Conservation (phyloP, 176 grass and related monocot species). For the Oryza rufipogon region DNA sequence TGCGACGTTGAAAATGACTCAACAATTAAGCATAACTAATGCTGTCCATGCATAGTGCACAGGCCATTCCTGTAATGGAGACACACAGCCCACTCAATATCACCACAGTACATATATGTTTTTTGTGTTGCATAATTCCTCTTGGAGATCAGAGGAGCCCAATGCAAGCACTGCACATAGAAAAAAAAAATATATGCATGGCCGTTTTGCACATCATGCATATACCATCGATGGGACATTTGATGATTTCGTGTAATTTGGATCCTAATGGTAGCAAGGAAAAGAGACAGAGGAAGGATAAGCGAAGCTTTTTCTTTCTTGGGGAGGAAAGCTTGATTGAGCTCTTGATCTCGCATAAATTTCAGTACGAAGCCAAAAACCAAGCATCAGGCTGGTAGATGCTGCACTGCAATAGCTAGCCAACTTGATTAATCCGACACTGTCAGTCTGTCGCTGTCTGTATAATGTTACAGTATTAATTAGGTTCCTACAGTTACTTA, state of each 20-base stretch:
- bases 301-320: not conserved
- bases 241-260: not conserved
- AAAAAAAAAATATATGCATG: not conserved
- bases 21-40: not conserved
- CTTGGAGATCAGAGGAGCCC: not conserved
- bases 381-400: not conserved
- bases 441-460: not conserved
- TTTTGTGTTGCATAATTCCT: not conserved
- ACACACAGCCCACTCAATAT: not conserved
- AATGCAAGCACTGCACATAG: not conserved
- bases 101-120: not conserved
- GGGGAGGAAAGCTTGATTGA: not conserved
- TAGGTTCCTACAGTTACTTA: not conserved
- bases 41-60: slow-evolving; percentile 15
- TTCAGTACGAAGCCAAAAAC: slow-evolving; percentile 1
- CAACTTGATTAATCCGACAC: not conserved
- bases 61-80: slow-evolving; percentile 19
- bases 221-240: too few species aligned
- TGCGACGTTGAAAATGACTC: not conserved
- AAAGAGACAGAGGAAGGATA: not conserved
- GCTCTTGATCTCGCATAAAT: not conserved
- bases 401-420: not conserved
- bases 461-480: not conserved
- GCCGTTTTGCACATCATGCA: too few species aligned
- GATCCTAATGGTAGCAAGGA: not conserved